Conservation (phyloP, 768 basidiomycete species). For the Mycena capillaripes region DNA sequence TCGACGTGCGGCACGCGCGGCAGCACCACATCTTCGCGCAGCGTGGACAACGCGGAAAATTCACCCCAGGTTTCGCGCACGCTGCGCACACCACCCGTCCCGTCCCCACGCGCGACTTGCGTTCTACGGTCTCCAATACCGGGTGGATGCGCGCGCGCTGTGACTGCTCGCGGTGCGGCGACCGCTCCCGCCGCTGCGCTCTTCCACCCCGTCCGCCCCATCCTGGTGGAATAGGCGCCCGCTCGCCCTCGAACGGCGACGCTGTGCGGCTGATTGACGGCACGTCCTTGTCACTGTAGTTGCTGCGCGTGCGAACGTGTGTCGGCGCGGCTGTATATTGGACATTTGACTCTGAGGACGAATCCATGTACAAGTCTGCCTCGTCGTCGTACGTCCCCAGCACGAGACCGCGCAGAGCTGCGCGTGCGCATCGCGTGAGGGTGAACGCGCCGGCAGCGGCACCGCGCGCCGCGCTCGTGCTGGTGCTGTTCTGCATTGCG, state of each 20-base stretch:
- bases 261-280: slow-evolving; percentile 37
- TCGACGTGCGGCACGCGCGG: slow-evolving; percentile 24
- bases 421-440: slow-evolving; percentile 33
- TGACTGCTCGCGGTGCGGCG: slow-evolving; percentile 1
- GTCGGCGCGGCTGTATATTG: neutral
- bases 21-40: slow-evolving; percentile 33
- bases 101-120: slow-evolving; percentile 29
- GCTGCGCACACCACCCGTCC: slow-evolving; percentile 30
- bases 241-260: slow-evolving; percentile 26
- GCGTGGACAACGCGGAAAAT: slow-evolving; percentile 32
- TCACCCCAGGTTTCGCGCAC: slow-evolving; percentile 21
- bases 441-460: slow-evolving; percentile 34
- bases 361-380: neutral
- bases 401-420: slow-evolving; percentile 12
- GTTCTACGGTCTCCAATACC: slow-evolving; percentile 22
- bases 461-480: slow-evolving; percentile 11
- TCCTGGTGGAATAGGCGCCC: slow-evolving; percentile 21
- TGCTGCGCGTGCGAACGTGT: neutral
- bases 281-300: slow-evolving; percentile 13
- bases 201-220: slow-evolving; percentile 10
- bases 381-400: slow-evolving; percentile 4
- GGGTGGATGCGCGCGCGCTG: slow-evolving; percentile 20
- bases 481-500: slow-evolving; percentile 11
- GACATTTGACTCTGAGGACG: neutral
- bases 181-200: neutral